Evolutionary conservation across 106 monocot species (phyloP), one percentile per base, ranked within the genome.

Genomic region (Allium sativum): DNA sequence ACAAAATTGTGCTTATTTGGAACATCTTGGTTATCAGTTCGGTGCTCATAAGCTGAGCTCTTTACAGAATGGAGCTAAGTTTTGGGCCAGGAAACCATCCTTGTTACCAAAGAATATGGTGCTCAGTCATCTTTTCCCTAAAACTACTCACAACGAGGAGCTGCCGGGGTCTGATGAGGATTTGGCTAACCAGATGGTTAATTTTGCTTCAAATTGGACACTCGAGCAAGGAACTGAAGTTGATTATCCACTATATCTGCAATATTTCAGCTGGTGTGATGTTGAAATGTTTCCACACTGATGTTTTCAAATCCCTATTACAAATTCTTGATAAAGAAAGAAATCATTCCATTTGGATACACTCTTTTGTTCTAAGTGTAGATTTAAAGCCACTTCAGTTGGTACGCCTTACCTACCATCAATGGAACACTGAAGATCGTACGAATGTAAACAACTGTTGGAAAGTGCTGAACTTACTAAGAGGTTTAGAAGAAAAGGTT

Each of bases 161-260:
- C 15, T 20, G 67, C 7, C 18, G 40, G 61, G 46, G 13, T 77
- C 74, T 70, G 72, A 84, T 71, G 17, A 65, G 18, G 75, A 52
- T 19, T 18, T 72, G 43, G 68, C 57, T 15, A 72, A 82, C 55
- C 73, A 82, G 61, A 83, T 78, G 82, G 73, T 98, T 59, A 84
- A 74, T 44, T 69, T 92, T 78, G 84, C 87, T 67, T 82, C 85
- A 20, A 92, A 81, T 52, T 98, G 98, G 98, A 67, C 79, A n/a
- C 44, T 85, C 61, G 98, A 92, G 64, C 98, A 98, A 40, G 82
- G 78, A 13, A 92, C 78, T 10, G 71, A 74, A 78, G 71, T 48
- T 70, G 85, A 98, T 81, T 46, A 85, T 62, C 41, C 59, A 21
- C 62, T 87, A 22, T 88, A 85, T 71, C 43, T 67, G 6, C 68